A percentile compares a stretch with the other conserved stretches of the same genome.
phyloP scores from a whole-genome alignment of 768 basidiomycete species.

The Mycena vitilis region DNA sequence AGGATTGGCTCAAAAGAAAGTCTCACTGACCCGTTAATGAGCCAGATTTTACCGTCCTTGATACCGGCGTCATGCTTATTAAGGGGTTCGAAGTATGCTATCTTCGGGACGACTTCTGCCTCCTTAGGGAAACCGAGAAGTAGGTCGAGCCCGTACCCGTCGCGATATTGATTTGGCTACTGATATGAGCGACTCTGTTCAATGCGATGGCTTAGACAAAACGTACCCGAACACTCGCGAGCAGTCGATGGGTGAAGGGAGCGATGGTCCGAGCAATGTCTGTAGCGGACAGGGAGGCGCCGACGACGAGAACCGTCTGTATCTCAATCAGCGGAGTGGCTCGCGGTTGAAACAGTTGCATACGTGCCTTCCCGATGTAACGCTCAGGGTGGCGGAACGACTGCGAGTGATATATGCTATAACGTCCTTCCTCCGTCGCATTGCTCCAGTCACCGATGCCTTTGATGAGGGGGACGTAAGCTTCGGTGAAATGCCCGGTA shows the following conservation, averaged over 20 bases:
- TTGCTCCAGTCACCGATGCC: conserved; percentile 44
- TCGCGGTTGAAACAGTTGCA: no score
- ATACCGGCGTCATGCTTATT: conserved; percentile 30
- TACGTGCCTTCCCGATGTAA: conserved; percentile 42
- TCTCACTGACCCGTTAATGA: conserved; percentile 42
- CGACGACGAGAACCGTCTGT: conserved; percentile 36
- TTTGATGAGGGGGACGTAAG: conserved; percentile 44
- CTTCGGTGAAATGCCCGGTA: conserved; percentile 42
- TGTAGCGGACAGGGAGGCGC: conserved; percentile 30
- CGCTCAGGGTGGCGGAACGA: conserved; percentile 44
- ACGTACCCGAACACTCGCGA: conserved; percentile 35
- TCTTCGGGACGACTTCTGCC: conserved; percentile 44
- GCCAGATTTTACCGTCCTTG: conserved; percentile 37
- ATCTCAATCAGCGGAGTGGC: no score
- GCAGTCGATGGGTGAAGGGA: conserved; percentile 25
- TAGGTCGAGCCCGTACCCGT: conserved; percentile 22
- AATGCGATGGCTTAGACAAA: neutral
- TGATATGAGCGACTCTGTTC: no score
- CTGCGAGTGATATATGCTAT: conserved; percentile 42
- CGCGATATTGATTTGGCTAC: conserved; percentile 38
- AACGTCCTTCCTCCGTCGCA: conserved; percentile 30
- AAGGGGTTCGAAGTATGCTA: conserved; percentile 41
- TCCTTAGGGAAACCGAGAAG: conserved; percentile 39
- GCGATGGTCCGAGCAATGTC: conserved; percentile 32
- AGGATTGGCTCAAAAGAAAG: no score